Evolutionary conservation across 1,284 basidiomycete genomes (phyloP).

Genomic region (Microstroma glucosiphilum): DNA sequence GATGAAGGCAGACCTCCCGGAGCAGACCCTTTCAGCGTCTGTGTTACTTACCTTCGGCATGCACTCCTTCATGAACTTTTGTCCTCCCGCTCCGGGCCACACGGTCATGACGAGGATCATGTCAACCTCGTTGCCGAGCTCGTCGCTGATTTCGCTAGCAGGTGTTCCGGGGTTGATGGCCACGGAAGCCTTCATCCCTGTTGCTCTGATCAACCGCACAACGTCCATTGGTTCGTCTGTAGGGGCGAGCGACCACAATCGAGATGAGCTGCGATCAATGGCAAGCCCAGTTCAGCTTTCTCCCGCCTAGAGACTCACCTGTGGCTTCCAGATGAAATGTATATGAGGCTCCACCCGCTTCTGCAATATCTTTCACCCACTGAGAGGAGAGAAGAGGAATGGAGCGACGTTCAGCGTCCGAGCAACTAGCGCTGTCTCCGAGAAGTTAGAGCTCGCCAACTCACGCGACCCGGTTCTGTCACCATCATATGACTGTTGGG

Average conservation of each 20-base stretch:
- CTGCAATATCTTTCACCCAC: constrained; percentile 95
- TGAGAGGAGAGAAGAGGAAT: constrained; percentile 47
- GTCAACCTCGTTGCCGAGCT: constrained; percentile 43
- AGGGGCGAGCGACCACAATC: background rate
- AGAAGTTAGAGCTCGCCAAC: constrained; percentile 12
- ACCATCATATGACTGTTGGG: constrained; percentile 90
- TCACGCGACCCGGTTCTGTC: constrained; percentile 77
- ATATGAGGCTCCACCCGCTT: constrained; percentile 88
- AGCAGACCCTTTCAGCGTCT: too few relatives aligned
- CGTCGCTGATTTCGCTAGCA: constrained; percentile 44
- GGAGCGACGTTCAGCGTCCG: background rate
- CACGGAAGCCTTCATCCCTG: constrained; percentile 47
- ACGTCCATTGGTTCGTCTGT: constrained; percentile 54
- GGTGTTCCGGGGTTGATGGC: constrained; percentile 50
- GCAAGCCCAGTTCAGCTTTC: background rate
- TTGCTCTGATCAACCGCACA: constrained; percentile 43
- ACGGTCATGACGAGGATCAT: constrained; percentile 51
- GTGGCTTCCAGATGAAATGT: constrained; percentile 92
- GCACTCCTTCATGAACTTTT: constrained; percentile 91
- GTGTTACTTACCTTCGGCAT: constrained; percentile 62
- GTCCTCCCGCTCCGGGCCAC: constrained; percentile 63
- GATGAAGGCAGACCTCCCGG: too few relatives aligned
- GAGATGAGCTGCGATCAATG: background rate
- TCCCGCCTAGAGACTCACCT: constrained; percentile 58
- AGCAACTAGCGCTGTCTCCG: too few relatives aligned